Evolutionary conservation across 2,329 filamentous ascomycete genomes (phyloP), one percentile per base, ranked within the genome.

Genomic region (Penicillium freii): DNA sequence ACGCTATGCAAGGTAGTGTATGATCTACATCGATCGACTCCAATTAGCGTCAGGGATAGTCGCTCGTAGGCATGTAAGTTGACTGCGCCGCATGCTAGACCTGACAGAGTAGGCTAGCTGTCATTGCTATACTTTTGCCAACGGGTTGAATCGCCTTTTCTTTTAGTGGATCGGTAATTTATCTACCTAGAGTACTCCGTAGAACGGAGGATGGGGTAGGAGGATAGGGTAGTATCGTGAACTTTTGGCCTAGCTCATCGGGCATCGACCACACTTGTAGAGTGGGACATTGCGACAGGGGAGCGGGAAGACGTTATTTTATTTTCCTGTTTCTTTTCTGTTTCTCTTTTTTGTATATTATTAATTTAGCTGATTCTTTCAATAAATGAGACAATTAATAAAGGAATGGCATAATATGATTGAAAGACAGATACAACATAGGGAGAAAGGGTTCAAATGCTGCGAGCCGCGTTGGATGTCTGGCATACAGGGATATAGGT

Each of bases 11-110:
- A 19, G 34, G 47, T 47, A 53, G 34, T 29, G n/a, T 8, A 11
- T 19, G 54, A 53, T 56, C 54, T 52, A 56, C 49, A 42, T 36
- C 11, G 48, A 56, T 53, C 49, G 27, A 15, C 17, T 46, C 48
- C 34, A 52, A 39, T 40, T 40, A 52, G 27, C 21, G 9, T n/a
- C 34, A 11, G 10, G 25, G 2, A 13, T 17, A 5, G 31, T 33
- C 52, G n/a, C n/a, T 27, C 34, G 11, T 11, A 52, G 43, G 36
- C 31, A 47, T 51, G 21, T 51, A 56, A 47, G 49, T 42, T 53
- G 54, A 47, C 54, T 56, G 54, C 49, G 48, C 54, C 54, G n/a
- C 49, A 52, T 40, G 27, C n/a, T 27, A 6, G 10, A 33, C 5
- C 42, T 17, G 17, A 33, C 34, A 23, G 17, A 36, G 21, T 46